Evolutionary conservation across 192 early-diverging fungal genomes (phyloP).

Genomic region (Coemansia sp.): DNA sequence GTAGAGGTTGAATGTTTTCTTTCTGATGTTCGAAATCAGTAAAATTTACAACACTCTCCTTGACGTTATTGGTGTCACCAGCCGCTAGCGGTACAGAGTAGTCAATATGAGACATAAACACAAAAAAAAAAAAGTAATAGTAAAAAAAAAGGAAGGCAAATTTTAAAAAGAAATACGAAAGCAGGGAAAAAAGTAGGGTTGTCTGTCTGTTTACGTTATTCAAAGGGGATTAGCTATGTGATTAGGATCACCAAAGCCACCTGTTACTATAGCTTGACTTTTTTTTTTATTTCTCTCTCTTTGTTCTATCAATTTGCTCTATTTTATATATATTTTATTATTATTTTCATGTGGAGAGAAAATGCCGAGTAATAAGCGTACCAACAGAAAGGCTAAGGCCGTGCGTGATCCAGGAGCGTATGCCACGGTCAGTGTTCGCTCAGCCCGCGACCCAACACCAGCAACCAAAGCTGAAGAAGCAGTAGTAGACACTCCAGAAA

Average conservation of each 20-base stretch:
- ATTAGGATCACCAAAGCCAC: neutral
- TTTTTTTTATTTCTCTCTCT: no score
- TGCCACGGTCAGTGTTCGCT: slow-evolving; percentile 17
- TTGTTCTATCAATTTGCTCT: neutral
- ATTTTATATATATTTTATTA: neutral
- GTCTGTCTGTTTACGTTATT: neutral
- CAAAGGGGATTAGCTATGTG: neutral
- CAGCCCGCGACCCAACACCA: neutral
- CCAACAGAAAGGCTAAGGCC: neutral
- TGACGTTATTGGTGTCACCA: neutral
- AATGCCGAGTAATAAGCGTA: slow-evolving; percentile 3
- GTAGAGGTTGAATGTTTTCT: slow-evolving; percentile 75
- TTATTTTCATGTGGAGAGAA: neutral
- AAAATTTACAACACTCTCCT: slow-evolving; percentile 34
- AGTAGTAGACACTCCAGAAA: neutral
- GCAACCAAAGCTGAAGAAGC: neutral
- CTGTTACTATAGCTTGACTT: neutral
- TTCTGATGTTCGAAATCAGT: slow-evolving; percentile 70
- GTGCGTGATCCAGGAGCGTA: slow-evolving; percentile 25
- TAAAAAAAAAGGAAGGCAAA: neutral
- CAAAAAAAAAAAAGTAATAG: neutral
- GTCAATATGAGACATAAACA: slow-evolving; percentile 20
- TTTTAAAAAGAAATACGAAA: neutral
- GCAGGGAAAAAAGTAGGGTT: no score
- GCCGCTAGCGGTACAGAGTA: neutral